Evolutionary conservation across 75 land plant genomes (phyloP).

Genomic region (Adiantum capillusveneris): DNA sequence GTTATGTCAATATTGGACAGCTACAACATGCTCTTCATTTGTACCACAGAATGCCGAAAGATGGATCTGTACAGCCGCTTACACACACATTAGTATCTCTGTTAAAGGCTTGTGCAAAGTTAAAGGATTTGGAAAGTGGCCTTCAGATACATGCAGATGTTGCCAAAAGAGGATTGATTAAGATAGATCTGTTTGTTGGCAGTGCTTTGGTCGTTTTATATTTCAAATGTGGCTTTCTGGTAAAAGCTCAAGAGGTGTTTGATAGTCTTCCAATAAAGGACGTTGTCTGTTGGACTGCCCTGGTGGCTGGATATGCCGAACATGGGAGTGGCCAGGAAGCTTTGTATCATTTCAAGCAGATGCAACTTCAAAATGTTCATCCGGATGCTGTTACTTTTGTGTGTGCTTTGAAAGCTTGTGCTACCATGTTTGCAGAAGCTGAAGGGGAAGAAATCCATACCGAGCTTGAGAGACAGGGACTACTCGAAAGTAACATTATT

Average conservation of each 20-base stretch:
- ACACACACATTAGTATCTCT: not conserved
- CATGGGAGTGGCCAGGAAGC: constrained; percentile 15
- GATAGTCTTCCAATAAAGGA: constrained; percentile 10
- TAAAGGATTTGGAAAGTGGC: not conserved
- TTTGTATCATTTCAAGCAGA: constrained; percentile 7
- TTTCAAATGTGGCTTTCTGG: constrained; percentile 8
- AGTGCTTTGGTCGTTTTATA: constrained; percentile 5
- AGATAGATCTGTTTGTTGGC: not conserved
- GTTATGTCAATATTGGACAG: not conserved
- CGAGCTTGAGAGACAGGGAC: constrained; percentile 28
- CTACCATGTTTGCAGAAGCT: not conserved
- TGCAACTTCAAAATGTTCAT: constrained; percentile 8
- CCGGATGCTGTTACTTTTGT: constrained; percentile 2
- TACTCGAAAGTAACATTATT: constrained; percentile 11
- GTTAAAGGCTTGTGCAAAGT: not conserved
- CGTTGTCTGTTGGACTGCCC: constrained; percentile 27
- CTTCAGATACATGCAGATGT: not conserved
- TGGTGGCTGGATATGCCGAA: constrained; percentile 16
- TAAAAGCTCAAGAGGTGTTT: constrained; percentile 1
- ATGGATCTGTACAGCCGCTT: not conserved
- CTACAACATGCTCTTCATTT: not conserved
- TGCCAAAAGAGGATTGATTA: constrained; percentile 1
- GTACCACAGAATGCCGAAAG: constrained; percentile 2
- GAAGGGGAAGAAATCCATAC: constrained; percentile 24
- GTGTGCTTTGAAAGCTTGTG: constrained; percentile 7